Evolutionary conservation across 345 rosid species (phyloP).

Genomic region (Eucalyptus grandis): DNA sequence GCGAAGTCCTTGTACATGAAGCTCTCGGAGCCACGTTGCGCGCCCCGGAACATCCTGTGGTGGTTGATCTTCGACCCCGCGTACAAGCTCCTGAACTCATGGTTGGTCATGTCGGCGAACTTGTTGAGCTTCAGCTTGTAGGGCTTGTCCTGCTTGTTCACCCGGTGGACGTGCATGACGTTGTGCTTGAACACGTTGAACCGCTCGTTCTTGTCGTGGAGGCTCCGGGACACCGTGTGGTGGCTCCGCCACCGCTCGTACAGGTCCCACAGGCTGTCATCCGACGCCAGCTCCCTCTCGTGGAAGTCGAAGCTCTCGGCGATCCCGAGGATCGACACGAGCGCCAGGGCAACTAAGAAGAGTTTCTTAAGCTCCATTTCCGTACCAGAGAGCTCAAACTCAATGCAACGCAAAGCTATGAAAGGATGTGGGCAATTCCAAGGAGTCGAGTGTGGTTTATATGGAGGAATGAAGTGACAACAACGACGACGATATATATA

Average conservation of each 20-base stretch:
- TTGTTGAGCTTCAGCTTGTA: conserved; percentile 79
- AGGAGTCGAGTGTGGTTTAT: neutral
- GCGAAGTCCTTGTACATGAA: conserved; percentile 50
- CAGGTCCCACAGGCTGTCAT: conserved; percentile 60
- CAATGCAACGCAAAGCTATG: neutral
- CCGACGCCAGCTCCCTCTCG: conserved; percentile 49
- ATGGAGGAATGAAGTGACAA: conserved; percentile 1
- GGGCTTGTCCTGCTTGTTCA: conserved; percentile 58
- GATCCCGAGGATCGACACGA: conserved; percentile 26
- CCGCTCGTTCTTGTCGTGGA: conserved; percentile 50
- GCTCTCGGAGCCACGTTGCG: conserved; percentile 11
- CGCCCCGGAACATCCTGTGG: conserved; percentile 47
- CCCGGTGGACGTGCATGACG: conserved; percentile 54
- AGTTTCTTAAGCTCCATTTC: conserved; percentile 6
- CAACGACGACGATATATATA: neutral
- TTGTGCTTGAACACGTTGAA: conserved; percentile 78
- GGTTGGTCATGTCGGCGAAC: conserved; percentile 83
- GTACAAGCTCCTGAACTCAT: conserved; percentile 43
- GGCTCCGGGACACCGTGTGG: conserved; percentile 56
- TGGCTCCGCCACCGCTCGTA: conserved; percentile 90
- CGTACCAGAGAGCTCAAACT: neutral
- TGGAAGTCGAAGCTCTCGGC: conserved; percentile 54
- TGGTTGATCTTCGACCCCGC: conserved; percentile 75
- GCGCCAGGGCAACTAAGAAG: conserved; percentile 14
- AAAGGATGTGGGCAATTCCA: neutral